phyloP scores from a whole-genome alignment of 2,329 filamentous ascomycete species.

The Alternaria atra region DNA sequence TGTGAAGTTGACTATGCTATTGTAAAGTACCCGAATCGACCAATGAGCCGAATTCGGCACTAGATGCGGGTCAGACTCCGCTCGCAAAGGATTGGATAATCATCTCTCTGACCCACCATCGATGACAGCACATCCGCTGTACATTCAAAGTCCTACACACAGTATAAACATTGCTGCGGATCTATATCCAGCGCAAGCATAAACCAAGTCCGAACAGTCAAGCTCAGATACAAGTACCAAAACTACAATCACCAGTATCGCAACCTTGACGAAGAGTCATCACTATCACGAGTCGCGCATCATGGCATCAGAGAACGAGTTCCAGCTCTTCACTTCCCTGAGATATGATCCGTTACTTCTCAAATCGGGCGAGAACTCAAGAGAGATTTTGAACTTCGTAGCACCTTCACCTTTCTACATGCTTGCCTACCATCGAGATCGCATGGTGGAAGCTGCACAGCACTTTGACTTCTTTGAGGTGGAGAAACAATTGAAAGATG shows the following conservation, averaged over 20 bases:
- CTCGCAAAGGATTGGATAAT: background rate
- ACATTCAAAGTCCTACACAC: background rate
- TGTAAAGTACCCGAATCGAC: background rate
- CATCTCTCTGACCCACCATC: background rate
- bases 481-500: slow-evolving; percentile 45
- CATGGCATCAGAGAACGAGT: slow-evolving; percentile 37
- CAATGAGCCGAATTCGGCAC: background rate
- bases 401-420: slow-evolving; percentile 76
- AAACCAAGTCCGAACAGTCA: background rate
- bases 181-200: background rate
- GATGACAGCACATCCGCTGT: slow-evolving; percentile 6
- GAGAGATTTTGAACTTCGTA: slow-evolving; percentile 57
- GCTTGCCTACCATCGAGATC: slow-evolving; percentile 78
- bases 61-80: background rate
- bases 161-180: background rate
- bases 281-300: background rate
- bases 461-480: slow-evolving; percentile 59
- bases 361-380: slow-evolving; percentile 55
- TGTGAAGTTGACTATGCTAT: background rate
- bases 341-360: slow-evolving; percentile 52
- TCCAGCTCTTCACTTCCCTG: slow-evolving; percentile 52
- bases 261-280: background rate
- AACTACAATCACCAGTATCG: background rate
- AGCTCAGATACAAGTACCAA: background rate
- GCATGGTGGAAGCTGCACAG: slow-evolving; percentile 70